These are phyloP conservation scores for Magnaporthiopsis rhizophila DNA, from an alignment of 2,329 filamentous ascomycete genomes.

Conservation along the genomic window DNA sequence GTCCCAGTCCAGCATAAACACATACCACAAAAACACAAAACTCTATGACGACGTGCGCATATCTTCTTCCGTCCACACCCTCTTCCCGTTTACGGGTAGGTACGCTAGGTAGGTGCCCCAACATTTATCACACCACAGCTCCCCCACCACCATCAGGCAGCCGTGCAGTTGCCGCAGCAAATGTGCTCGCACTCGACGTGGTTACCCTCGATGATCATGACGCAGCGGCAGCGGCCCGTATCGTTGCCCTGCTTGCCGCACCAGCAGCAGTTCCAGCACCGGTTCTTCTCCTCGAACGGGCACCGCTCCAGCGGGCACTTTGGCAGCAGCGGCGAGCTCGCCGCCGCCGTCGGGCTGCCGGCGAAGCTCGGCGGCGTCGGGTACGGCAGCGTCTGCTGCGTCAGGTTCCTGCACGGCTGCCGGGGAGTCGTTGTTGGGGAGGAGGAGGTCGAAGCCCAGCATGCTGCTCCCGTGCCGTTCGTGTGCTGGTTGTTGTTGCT, in stretches of 20 bases:
- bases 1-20: too few relatives aligned
- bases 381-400: conserved; percentile 35
- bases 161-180: conserved; percentile 42
- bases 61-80: neutral
- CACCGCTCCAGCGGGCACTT: conserved; percentile 39
- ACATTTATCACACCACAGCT: neutral
- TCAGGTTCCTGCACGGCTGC: conserved; percentile 34
- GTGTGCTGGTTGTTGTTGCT: neutral
- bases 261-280: conserved; percentile 49
- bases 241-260: conserved; percentile 46
- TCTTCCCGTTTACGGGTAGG: too few relatives aligned
- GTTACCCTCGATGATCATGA: conserved; percentile 44
- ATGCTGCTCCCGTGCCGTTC: conserved; percentile 8
- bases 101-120: neutral
- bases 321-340: conserved; percentile 23
- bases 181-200: conserved; percentile 45
- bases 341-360: conserved; percentile 19
- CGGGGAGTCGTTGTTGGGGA: neutral
- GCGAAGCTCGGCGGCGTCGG: conserved; percentile 38
- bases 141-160: conserved; percentile 12
- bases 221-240: conserved; percentile 39
- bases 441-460: conserved; percentile 8
- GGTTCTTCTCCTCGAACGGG: conserved; percentile 40
- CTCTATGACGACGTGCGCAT: too few relatives aligned
- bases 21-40: too few relatives aligned